A percentile compares a stretch with the other conserved stretches of the same genome.
phyloP scores from a whole-genome alignment of 768 basidiomycete genomes.

The Leccinum longicurvipes region DNA sequence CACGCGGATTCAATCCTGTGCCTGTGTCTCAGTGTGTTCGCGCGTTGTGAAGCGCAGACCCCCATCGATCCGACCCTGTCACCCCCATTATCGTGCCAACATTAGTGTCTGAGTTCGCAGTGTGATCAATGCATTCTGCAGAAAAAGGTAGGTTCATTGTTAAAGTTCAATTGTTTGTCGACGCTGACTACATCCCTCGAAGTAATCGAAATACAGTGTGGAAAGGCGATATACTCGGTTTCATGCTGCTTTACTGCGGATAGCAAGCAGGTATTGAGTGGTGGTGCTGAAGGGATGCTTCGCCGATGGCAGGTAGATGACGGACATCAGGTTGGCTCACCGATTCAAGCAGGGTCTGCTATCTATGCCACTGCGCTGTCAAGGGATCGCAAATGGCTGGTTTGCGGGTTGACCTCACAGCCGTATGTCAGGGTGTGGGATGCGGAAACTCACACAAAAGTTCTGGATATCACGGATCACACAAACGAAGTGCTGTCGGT shows the following conservation, averaged over 20 bases:
- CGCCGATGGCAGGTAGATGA: constrained; percentile 1
- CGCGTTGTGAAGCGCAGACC: too few relatives aligned
- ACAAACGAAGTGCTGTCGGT: not conserved
- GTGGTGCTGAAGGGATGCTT: not conserved
- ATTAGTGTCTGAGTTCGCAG: not conserved
- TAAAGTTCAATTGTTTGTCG: not conserved
- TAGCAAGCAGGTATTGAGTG: not conserved
- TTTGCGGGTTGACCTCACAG: not conserved
- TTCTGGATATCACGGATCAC: not conserved
- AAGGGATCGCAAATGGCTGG: not conserved
- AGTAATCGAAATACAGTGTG: not conserved
- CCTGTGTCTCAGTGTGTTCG: too few relatives aligned
- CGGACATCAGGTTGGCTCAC: not conserved
- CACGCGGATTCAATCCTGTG: too few relatives aligned
- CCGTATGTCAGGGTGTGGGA: not conserved
- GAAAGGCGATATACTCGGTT: not conserved
- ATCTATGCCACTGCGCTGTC: not conserved
- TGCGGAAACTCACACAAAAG: not conserved
- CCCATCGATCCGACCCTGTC: too few relatives aligned
- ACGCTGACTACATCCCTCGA: not conserved
- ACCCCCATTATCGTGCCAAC: not conserved
- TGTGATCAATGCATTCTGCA: not conserved
- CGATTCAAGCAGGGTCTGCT: not conserved
- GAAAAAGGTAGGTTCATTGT: not conserved
- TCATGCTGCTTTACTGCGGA: not conserved